Evolutionary conservation across 1,284 basidiomycete species (phyloP), one percentile per base, ranked within the genome.

Genomic region (Fistulinella staudtii): DNA sequence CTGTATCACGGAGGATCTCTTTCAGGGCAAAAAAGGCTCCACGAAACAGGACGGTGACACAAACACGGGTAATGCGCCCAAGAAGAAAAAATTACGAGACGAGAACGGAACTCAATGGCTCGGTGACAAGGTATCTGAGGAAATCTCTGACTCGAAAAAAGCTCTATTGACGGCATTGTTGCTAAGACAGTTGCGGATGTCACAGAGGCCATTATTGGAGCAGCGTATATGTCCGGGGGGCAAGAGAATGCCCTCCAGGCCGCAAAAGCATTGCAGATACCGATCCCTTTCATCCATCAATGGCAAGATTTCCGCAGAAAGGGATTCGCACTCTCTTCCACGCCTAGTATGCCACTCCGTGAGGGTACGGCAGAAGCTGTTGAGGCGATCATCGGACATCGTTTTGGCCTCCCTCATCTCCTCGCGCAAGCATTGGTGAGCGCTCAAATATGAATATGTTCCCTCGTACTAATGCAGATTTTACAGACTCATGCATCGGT

Each of bases 151-250:
- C 45, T 29, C 25, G 27, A 41, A 38, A 41, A 43, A 9, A 39
- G 13, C 20, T 34, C 14, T 41, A 14, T 39, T 58, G 43, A 60
- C 36, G 38, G 39, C 30, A 21, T 46, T 39, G 53, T 41, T 43
- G 28, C 38, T 37, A 52, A 89, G 87, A 77, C 78, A n/a, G 71
- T 89, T 27, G 87, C 88, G 39, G 89, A 91, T 63, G 85, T 89
- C 35, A 76, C 79, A 13, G 89, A 92, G 63, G 85, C 87, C 3
- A 79, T 91, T 43, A 77, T 91, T 31, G 89, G 84, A 17, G 88
- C 89, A 5, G 86, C 83, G 5, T 89, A 82, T 58, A 68, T 87
- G 30, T 77, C 79, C 20, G 81, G 80, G 7, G 89, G 85, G 36
- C 70, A 73, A 41, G 80, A 85, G 45, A 61, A 67, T 9, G 87